Evolutionary conservation across 148 eudicot genomes (phyloP).

Genomic region (Dianthus caryophyllus): DNA sequence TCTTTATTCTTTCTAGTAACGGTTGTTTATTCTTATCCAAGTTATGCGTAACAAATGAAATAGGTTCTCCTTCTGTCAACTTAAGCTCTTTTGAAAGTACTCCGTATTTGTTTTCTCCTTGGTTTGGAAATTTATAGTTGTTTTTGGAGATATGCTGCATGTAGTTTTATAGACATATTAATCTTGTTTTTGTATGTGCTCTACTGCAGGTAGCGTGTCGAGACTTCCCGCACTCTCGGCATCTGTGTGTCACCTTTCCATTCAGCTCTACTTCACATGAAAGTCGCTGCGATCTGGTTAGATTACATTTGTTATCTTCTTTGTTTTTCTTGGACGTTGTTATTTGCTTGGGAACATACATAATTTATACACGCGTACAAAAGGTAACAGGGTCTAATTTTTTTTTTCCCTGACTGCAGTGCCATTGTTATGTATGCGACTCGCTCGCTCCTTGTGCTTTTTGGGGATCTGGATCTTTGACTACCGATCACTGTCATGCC

Average conservation of each 20-base stretch:
- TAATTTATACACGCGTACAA: conserved; percentile 1
- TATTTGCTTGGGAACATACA: not conserved
- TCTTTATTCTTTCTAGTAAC: not conserved
- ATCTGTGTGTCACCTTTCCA: conserved; percentile 75
- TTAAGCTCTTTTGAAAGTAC: not conserved
- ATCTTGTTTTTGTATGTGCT: conserved; percentile 11
- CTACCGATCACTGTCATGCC: conserved; percentile 73
- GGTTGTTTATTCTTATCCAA: not conserved
- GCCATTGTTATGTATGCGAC: conserved; percentile 97
- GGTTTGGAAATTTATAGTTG: not conserved
- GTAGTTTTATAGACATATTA: not conserved
- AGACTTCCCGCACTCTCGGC: conserved; percentile 96
- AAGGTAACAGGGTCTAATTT: not conserved
- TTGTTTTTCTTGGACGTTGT: not conserved
- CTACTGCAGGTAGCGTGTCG: conserved; percentile 84
- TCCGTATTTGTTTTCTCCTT: not conserved
- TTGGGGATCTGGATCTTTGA: conserved; percentile 62
- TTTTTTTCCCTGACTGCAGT: conserved; percentile 45
- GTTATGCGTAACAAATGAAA: not conserved
- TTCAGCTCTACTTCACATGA: conserved; percentile 64
- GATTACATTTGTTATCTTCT: conserved; percentile 4
- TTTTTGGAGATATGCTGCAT: not conserved
- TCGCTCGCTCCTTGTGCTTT: conserved; percentile 68
- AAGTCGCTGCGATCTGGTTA: conserved; percentile 55
- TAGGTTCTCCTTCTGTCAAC: not conserved